Evolutionary conservation across 495 filamentous ascomycete species (phyloP).

Genomic region (Achaetomiella virescens): DNA sequence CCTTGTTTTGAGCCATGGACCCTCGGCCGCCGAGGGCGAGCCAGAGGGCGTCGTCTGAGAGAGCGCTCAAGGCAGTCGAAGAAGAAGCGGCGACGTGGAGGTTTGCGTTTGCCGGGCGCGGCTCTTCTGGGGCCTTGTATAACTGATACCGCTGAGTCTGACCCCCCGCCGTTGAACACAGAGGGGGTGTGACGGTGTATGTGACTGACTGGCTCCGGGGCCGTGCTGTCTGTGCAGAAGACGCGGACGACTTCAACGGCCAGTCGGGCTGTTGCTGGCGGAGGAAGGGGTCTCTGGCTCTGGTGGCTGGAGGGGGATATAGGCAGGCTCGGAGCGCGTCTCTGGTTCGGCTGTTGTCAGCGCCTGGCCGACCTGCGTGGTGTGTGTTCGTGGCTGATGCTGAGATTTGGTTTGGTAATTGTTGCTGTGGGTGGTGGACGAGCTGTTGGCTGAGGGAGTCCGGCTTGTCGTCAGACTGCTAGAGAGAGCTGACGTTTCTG

Average conservation of each 20-base stretch:
- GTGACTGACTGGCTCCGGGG: neutral
- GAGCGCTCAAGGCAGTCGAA: neutral
- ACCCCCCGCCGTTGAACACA: too few species aligned
- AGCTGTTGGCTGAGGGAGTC: neutral
- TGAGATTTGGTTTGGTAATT: neutral
- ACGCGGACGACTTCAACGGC: neutral
- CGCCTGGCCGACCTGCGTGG: neutral
- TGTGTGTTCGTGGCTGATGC: neutral
- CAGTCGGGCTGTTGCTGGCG: neutral
- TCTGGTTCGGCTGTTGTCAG: neutral
- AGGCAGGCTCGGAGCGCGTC: neutral
- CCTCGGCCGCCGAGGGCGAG: conserved; percentile 1
- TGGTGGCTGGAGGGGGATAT: neutral
- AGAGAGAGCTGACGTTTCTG: neutral
- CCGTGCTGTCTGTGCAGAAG: neutral
- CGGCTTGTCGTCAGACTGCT: conserved; percentile 1
- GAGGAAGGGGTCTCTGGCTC: conserved; percentile 6
- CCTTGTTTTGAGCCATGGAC: too few species aligned
- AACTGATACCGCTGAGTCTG: too few species aligned
- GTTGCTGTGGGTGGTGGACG: neutral
- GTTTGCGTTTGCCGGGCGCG: too few species aligned
- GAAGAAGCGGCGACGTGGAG: too few species aligned
- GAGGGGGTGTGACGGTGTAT: neutral
- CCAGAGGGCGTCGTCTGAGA: conserved; percentile 5
- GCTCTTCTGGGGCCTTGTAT: neutral